Evolutionary conservation across 495 filamentous ascomycete genomes (phyloP).

Genomic region (Alectoria sarmentosa): DNA sequence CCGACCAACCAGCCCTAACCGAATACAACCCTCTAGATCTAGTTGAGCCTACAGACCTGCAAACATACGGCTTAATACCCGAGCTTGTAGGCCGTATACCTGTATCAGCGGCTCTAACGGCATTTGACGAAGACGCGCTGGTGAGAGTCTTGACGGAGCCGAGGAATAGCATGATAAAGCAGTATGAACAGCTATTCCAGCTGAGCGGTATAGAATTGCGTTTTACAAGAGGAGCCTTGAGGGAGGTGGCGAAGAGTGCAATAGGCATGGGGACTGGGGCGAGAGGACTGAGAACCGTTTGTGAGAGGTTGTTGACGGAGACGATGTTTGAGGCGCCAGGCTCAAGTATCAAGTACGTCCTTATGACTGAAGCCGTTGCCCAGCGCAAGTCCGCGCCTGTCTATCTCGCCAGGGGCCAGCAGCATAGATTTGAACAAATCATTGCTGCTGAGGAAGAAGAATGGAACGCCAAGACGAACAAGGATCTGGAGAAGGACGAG

Average conservation of each 20-base stretch:
- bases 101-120: slow-evolving; percentile 73
- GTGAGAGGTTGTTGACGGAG: slow-evolving; percentile 80
- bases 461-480: slow-evolving; percentile 46
- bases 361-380: slow-evolving; percentile 71
- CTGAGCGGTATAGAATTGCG: slow-evolving; percentile 76
- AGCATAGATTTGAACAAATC: slow-evolving; percentile 50
- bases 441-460: slow-evolving; percentile 56
- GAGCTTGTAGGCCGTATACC: slow-evolving; percentile 90
- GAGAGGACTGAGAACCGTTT: slow-evolving; percentile 76
- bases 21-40: slow-evolving; percentile 77
- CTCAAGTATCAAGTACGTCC: slow-evolving; percentile 58
- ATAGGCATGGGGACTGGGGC: slow-evolving; percentile 77
- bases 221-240: slow-evolving; percentile 73
- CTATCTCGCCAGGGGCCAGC: slow-evolving; percentile 56
- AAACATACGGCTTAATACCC: slow-evolving; percentile 89
- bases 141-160: slow-evolving; percentile 88
- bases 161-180: slow-evolving; percentile 73
- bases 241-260: slow-evolving; percentile 70
- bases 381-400: slow-evolving; percentile 52
- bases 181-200: slow-evolving; percentile 79
- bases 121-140: slow-evolving; percentile 71
- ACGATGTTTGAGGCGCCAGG: slow-evolving; percentile 83
- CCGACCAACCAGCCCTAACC: slow-evolving; percentile 32
- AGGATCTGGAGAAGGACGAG: slow-evolving; percentile 30
- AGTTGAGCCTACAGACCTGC: slow-evolving; percentile 72